A percentile compares a stretch with the other conserved stretches of the same genome.
Evolutionary conservation across 1,139 yeast species (phyloP).

Genomic region (Scheffersomyces lignicola): DNA sequence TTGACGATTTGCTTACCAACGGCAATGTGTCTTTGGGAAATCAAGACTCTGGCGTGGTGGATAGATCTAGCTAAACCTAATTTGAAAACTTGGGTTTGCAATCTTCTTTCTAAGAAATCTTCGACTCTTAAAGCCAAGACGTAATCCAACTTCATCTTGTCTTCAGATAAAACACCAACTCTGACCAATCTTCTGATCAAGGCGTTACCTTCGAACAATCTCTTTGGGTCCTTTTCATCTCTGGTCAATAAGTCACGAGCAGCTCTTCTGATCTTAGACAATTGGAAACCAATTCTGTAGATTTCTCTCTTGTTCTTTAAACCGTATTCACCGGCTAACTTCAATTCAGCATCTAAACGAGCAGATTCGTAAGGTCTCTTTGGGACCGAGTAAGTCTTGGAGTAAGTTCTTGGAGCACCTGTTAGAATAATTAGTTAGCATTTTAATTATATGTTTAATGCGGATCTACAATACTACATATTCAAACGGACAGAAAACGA

Average conservation of each 20-base stretch:
- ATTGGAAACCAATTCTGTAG: constrained; percentile 98
- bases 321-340: constrained; percentile 99
- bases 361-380: constrained; percentile 98
- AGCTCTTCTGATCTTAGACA: constrained; percentile 99
- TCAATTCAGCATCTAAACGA: constrained; percentile 98
- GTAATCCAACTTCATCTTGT: constrained; percentile 99
- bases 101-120: constrained; percentile 99
- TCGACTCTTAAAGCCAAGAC: constrained; percentile 97
- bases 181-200: constrained; percentile 97
- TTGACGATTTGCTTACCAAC: constrained; percentile 99
- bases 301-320: constrained; percentile 99
- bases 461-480: constrained; percentile 7
- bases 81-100: constrained; percentile 99
- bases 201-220: constrained; percentile 99
- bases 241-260: constrained; percentile 99
- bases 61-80: constrained; percentile 99
- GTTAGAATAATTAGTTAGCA: constrained; percentile 28
- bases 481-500: not conserved
- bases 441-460: constrained; percentile 3
- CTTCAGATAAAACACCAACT: constrained; percentile 98
- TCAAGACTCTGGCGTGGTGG: constrained; percentile 99
- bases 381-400: constrained; percentile 99
- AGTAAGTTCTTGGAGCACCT: constrained; percentile 99
- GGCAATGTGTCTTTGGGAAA: constrained; percentile 98
- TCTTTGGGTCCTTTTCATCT: constrained; percentile 99